A percentile compares a stretch with the other conserved stretches of the same genome.
These are phyloP conservation scores for Plectranthus barbatus DNA, from an alignment of 257 asterid species.

Conservation along the genomic window DNA sequence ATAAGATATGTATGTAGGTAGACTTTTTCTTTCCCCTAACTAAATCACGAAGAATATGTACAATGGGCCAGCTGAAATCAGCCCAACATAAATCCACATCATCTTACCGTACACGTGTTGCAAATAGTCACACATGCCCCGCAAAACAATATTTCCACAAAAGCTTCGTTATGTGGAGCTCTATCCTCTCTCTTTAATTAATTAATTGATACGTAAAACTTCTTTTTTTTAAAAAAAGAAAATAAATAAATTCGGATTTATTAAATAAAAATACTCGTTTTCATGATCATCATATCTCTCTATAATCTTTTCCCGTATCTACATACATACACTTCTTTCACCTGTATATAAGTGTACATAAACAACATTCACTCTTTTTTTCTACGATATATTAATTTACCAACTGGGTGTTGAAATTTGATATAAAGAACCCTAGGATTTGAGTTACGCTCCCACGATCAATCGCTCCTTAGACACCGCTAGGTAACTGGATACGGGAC, in stretches of 20 bases:
- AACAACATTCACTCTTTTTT: neutral
- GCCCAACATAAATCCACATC: neutral
- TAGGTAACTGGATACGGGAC: constrained; percentile 18
- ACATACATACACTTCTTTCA: constrained; percentile 11
- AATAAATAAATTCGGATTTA: too few relatives aligned
- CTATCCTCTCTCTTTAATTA: too few relatives aligned
- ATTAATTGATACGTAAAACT: too few relatives aligned
- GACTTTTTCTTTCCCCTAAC: too few relatives aligned
- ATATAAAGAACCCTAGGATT: constrained; percentile 21
- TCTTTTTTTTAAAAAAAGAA: too few relatives aligned
- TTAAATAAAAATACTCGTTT: constrained; percentile 3
- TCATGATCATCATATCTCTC: constrained; percentile 9
- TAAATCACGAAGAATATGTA: too few relatives aligned
- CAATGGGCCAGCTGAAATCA: too few relatives aligned
- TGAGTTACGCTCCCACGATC: constrained; percentile 17
- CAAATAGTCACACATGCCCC: neutral
- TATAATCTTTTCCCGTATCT: constrained; percentile 16
- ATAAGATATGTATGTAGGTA: too few relatives aligned
- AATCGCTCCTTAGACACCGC: constrained; percentile 5
- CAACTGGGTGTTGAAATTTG: constrained; percentile 13
- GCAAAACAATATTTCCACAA: neutral
- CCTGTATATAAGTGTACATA: constrained; percentile 13
- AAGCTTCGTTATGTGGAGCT: too few relatives aligned
- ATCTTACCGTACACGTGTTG: constrained; percentile 27
- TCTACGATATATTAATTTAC: constrained; percentile 6